phyloP scores from a whole-genome alignment of 192 early-diverging fungal genomes.

The Backusella tarrabulga region DNA sequence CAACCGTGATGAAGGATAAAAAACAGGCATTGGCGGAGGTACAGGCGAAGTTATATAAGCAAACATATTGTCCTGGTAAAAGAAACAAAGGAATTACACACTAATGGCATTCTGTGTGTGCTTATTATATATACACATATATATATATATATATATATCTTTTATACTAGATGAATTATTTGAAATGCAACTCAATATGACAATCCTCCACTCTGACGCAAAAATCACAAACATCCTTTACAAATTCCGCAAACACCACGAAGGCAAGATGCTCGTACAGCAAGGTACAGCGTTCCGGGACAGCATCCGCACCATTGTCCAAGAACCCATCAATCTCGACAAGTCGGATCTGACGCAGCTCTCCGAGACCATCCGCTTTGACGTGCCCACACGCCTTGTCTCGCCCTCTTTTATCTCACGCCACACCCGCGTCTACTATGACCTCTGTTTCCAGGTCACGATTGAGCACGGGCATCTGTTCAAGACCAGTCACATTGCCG shows the following conservation, averaged over 20 bases:
- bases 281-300: slow-evolving; percentile 39
- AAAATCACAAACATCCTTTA: slow-evolving; percentile 28
- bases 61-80: slow-evolving; percentile 41
- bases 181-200: slow-evolving; percentile 30
- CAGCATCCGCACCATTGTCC: slow-evolving; percentile 26
- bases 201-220: slow-evolving; percentile 20
- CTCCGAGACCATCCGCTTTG: slow-evolving; percentile 20
- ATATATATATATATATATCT: no score
- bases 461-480: slow-evolving; percentile 35
- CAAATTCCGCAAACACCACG: slow-evolving; percentile 45
- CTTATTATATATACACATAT: no score
- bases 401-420: slow-evolving; percentile 38
- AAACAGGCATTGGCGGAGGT: slow-evolving; percentile 27
- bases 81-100: background rate
- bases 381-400: slow-evolving; percentile 41
- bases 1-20: slow-evolving; percentile 29
- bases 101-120: background rate
- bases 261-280: slow-evolving; percentile 41
- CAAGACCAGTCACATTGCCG: slow-evolving; percentile 26
- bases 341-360: background rate
- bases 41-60: slow-evolving; percentile 33
- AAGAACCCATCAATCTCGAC: background rate
- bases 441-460: slow-evolving; percentile 28
- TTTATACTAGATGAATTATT: slow-evolving; percentile 21
- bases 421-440: slow-evolving; percentile 44